Evolutionary conservation across 805 yeast genomes (phyloP).

Genomic region (Monosporozyma aerobia): DNA sequence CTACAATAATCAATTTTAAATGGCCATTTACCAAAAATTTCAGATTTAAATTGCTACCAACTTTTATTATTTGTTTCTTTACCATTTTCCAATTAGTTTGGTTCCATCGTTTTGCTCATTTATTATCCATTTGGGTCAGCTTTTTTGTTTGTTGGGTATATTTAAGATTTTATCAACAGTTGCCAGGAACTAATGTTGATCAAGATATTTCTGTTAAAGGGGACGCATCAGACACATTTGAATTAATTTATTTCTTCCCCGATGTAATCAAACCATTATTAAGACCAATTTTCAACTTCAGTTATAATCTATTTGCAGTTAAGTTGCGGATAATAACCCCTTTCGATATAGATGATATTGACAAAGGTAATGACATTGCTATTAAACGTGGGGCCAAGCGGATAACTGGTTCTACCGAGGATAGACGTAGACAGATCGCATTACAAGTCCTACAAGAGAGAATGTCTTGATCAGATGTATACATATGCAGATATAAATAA

Average conservation of each 20-base stretch:
- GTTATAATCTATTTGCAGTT: constrained; percentile 32
- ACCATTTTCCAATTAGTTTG: constrained; percentile 24
- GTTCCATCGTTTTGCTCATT: constrained; percentile 38
- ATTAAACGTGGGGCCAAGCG: constrained; percentile 40
- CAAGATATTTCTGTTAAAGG: constrained; percentile 34
- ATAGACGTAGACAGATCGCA: constrained; percentile 70
- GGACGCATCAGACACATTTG: constrained; percentile 86
- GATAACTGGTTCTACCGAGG: constrained; percentile 39
- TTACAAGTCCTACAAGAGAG: constrained; percentile 65
- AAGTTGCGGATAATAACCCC: constrained; percentile 45
- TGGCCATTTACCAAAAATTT: constrained; percentile 36
- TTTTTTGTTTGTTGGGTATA: constrained; percentile 69
- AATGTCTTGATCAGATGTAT: constrained; percentile 20
- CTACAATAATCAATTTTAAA: constrained; percentile 43
- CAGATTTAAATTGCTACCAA: constrained; percentile 58
- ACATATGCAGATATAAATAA: not conserved
- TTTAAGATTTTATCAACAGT: constrained; percentile 65
- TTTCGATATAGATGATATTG: constrained; percentile 61
- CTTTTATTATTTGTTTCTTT: constrained; percentile 30
- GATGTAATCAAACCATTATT: constrained; percentile 43
- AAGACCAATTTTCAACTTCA: constrained; percentile 39
- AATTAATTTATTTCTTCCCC: constrained; percentile 79
- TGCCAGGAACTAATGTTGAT: constrained; percentile 23
- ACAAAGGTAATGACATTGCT: constrained; percentile 64
- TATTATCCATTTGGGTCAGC: constrained; percentile 45